Conservation (phyloP, 1,139 yeast species). For the Zhuliangozyma blackwelliae region DNA sequence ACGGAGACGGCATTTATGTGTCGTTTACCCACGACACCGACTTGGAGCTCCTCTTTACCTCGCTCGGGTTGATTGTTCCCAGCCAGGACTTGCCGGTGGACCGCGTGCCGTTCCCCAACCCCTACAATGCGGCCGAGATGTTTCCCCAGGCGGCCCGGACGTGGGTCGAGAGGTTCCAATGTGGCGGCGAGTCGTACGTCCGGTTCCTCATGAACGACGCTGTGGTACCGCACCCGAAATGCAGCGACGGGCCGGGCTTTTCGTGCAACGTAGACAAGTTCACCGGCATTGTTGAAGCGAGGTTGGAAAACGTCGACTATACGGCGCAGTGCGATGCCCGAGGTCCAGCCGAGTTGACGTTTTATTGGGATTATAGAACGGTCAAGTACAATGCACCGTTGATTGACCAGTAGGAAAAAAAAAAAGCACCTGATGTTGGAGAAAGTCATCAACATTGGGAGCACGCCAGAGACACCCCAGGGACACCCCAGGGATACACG, state of each 20-base stretch:
- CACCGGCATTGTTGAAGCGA: conserved; percentile 25
- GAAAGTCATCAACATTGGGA: no score
- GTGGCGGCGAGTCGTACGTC: conserved; percentile 36
- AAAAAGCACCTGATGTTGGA: no score
- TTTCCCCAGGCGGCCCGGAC: conserved; percentile 52
- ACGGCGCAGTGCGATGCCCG: conserved; percentile 30
- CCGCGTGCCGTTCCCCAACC: conserved; percentile 29
- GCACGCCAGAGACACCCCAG: no score
- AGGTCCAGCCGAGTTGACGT: conserved; percentile 20
- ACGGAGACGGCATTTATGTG: conserved; percentile 30
- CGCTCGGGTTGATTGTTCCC: conserved; percentile 44
- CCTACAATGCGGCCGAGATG: conserved; percentile 41
- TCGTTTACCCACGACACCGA: conserved; percentile 58
- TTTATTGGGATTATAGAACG: conserved; percentile 33
- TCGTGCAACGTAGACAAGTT: conserved; percentile 48
- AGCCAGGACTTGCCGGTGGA: conserved; percentile 15
- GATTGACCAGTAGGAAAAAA: conserved; percentile 9
- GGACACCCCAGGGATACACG: no score
- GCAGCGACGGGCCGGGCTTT: conserved; percentile 55
- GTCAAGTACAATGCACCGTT: conserved; percentile 23
- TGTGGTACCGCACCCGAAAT: conserved; percentile 48
- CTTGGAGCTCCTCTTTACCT: conserved; percentile 42
- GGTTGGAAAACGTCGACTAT: conserved; percentile 27
- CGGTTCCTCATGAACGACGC: conserved; percentile 54
- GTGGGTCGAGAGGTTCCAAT: conserved; percentile 39